Base-by-base conservation (phyloP, 108 stramenopile genomes). In the Nitzschia sp. region DNA sequence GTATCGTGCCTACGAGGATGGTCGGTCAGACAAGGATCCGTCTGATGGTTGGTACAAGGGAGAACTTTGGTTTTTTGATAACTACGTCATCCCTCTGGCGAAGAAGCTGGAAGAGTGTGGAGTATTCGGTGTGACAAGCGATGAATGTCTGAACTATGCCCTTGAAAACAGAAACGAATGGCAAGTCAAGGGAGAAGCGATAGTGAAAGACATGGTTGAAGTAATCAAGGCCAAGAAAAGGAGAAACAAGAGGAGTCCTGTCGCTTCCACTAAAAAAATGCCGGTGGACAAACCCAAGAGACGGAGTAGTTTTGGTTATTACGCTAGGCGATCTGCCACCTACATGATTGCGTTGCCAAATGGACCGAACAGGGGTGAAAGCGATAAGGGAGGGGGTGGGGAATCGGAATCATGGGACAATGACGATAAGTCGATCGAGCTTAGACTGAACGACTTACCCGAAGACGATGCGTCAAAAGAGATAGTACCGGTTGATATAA, bases 1-100 rank as follows among this genome's bases (percentile, higher is more conserved):
- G 61, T 72, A 72, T 26, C 35, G 35, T 18, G 71, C 71, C 9
- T 72, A 25, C 27, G 26, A 63, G 36, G 54, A 62, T 31, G 71
- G 71, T 0, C 47, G 71, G 9, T 54, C 61, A n/a, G 1, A n/a
- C 11, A 63, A 63, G 5, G 71, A 72, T 46, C 71, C 71, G 15
- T 72, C 71, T 27, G 28, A 63, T 19, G 71, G 71, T 6, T 72
- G 71, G 71, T 72, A 72, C 60, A 72, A 72, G 8, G 71, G 61
- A 11, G 71, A 72, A 34, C 60, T 72, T 36, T 49, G 71, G 51
- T 72, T 72, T 23, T 72, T 72, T 25, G 66, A 67, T 28, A 67
- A 67, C 19, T 67, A 67, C 24, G 66, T 67, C 21, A 67, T 67
- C 54, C 66, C 66, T n/a, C 34, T 67, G 35, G 66, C 66, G 13